Percentiles rank a stretch among this genome's conserved stretches.
Evolutionary conservation across 371 early-diverging fungal species (phyloP).

Genomic region (Lichtheimia ornata): DNA sequence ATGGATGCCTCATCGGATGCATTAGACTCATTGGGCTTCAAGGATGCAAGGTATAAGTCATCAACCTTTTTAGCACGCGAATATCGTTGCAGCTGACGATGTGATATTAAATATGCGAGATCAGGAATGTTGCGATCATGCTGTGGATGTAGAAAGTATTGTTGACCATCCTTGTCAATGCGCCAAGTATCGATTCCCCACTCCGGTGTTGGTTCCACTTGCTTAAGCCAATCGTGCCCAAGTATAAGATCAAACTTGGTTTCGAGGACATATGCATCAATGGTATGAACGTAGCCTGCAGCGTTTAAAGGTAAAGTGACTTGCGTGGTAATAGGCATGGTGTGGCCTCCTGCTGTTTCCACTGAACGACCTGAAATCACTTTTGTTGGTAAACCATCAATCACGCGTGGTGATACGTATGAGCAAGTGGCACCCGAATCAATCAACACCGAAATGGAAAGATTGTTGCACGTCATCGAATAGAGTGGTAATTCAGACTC

Average conservation of each 20-base stretch:
- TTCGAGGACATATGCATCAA: neutral
- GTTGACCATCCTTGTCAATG: too few species aligned
- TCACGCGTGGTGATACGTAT: neutral
- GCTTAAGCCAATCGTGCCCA: neutral
- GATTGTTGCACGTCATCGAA: neutral
- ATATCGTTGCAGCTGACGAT: neutral
- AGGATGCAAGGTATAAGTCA: neutral
- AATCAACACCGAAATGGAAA: neutral
- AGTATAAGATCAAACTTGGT: constrained; percentile 6
- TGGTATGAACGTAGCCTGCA: neutral
- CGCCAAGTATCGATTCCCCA: neutral
- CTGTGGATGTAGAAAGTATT: neutral
- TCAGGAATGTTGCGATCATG: neutral
- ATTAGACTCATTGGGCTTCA: neutral
- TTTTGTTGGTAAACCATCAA: neutral
- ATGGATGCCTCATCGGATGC: neutral
- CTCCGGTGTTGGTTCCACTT: neutral
- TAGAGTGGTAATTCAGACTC: constrained; percentile 7
- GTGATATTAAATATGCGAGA: neutral
- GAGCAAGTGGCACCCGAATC: neutral
- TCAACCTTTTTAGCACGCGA: neutral
- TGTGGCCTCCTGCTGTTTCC: neutral
- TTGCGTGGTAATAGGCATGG: neutral
- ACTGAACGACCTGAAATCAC: neutral
- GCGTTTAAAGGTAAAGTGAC: neutral